Base-by-base conservation (phyloP, 768 basidiomycete species). In the Gloeopeniophorella convolvens region DNA sequence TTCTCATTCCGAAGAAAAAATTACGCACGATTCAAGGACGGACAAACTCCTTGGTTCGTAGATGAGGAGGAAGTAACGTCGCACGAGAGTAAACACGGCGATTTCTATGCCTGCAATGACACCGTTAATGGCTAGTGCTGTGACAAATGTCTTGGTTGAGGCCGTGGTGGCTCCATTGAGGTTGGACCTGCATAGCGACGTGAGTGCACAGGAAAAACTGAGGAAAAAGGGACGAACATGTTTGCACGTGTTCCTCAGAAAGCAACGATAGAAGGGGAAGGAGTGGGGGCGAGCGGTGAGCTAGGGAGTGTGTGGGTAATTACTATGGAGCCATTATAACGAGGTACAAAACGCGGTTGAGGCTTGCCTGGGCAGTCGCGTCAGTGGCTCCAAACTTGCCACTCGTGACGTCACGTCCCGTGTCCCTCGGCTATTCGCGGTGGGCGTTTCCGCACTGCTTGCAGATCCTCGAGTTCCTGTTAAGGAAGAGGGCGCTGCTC, bases 31-130 rank as follows among this genome's bases (percentile, higher is more conserved):
- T 48, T 71, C 69, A 5, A 76, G 75, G 34, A 74, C 69, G 66
- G 85, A 87, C 6, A 66, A 59, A 21, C 90, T 86, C 48, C 92
- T 73, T 0, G 93, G 94, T 60, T 92, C 87, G 64, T 92, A 98
- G 40, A 97, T 85, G 12, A 82, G 74, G 55, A 83, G 87, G 75
- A 98, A 96, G 62, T 80, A 83, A 10, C 85, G 81, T 34, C 93
- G 74, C 24, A 96, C 65, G 55, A 95, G 50, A n/a, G 92, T 85
- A 70, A 96, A 97, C 13, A 77, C 75, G 4, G 62, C 72, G 44
- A 97, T 65, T 67, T 94, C 86, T 5, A 68, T 74, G 8, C 69
- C 82, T 55, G 89, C 88, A 20, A 90, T 79, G 31, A 75, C 75
- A 0, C 71, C 73, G 63, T 97, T 97, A 73, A 93, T 82, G 15